Percentiles rank a stretch among this genome's conserved stretches.
These are phyloP conservation scores for Eucalyptus decipiens DNA, from an alignment of 345 rosid species.

Conservation along the genomic window DNA sequence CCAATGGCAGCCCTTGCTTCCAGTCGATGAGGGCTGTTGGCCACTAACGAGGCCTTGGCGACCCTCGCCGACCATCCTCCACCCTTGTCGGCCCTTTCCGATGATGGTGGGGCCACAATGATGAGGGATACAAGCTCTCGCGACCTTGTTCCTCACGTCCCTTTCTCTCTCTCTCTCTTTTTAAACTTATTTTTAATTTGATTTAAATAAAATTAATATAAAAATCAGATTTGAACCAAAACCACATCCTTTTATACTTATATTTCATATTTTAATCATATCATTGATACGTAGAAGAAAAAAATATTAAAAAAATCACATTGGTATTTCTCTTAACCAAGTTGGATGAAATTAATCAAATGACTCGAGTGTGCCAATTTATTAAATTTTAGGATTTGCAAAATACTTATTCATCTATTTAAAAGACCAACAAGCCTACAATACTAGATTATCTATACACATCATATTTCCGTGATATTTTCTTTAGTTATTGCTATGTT, in stretches of 20 bases:
- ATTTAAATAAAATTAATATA: too few relatives aligned
- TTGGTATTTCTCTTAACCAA: neutral
- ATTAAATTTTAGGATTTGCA: neutral
- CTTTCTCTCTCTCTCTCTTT: rapidly evolving
- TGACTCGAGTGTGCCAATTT: too few relatives aligned
- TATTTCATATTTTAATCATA: neutral
- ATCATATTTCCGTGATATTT: neutral
- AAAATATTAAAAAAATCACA: neutral
- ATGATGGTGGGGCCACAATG: neutral
- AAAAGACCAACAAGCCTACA: neutral
- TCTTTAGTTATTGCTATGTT: neutral
- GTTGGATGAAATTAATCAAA: too few relatives aligned
- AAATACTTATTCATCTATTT: too few relatives aligned
- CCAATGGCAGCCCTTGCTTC: neutral
- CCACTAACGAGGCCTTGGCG: rapidly evolving
- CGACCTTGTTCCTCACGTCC: neutral
- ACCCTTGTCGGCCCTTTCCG: neutral
- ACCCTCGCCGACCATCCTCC: neutral
- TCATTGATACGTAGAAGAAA: too few relatives aligned
- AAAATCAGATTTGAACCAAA: neutral
- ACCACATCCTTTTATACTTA: too few relatives aligned
- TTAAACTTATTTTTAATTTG: too few relatives aligned
- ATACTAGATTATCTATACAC: neutral
- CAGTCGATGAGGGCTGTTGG: rapidly evolving
- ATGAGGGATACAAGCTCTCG: neutral